A percentile compares a stretch with the other conserved stretches of the same genome.
Conservation (phyloP, 2,329 filamentous ascomycete genomes). For the Colletotrichum lini region DNA sequence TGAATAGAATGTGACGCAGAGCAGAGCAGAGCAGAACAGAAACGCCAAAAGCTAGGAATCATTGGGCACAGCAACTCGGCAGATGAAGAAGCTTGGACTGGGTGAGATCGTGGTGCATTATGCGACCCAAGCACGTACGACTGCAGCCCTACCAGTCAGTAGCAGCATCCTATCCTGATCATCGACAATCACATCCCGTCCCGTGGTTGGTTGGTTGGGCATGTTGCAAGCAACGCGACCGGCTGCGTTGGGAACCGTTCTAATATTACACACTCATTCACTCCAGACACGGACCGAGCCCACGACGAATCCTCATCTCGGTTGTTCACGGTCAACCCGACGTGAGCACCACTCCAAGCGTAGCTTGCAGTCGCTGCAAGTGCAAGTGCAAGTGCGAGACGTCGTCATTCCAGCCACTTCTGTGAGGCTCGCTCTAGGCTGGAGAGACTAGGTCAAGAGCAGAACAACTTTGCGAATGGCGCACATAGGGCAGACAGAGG, state of each 20-base stretch:
- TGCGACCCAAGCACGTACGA: not conserved
- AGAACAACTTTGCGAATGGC: conserved; percentile 21
- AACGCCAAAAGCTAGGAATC: not conserved
- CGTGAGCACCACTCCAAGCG: not conserved
- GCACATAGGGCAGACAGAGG: conserved; percentile 2
- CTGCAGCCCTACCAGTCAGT: not conserved
- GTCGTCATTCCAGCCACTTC: not conserved
- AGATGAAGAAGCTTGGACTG: not conserved
- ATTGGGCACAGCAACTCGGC: not conserved
- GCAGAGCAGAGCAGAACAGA: not conserved
- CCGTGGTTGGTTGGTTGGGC: not conserved
- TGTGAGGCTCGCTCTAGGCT: not conserved
- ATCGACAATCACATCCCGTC: no score
- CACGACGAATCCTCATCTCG: no score
- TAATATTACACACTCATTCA: no score
- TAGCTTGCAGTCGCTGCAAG: not conserved
- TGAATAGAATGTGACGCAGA: no score
- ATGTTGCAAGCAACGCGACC: no score
- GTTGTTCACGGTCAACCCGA: not conserved
- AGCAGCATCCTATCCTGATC: no score
- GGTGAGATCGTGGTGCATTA: not conserved
- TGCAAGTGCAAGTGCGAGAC: not conserved
- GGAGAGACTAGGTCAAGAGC: conserved; percentile 16
- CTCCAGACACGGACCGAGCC: no score
- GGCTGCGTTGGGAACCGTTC: no score